phyloP scores from a whole-genome alignment of 108 stramenopile species.

The Fragilaria radians region DNA sequence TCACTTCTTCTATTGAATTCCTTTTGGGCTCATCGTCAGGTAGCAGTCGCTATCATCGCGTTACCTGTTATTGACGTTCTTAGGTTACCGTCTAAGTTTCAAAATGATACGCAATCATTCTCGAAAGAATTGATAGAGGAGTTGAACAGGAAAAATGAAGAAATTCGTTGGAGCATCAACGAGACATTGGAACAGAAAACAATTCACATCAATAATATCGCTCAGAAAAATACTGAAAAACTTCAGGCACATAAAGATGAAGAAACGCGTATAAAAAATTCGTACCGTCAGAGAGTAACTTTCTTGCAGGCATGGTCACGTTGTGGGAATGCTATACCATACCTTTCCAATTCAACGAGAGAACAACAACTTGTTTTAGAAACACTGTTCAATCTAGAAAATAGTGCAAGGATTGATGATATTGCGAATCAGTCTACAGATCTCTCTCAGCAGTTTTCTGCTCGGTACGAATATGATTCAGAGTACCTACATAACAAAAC shows the following conservation, averaged over 20 bases:
- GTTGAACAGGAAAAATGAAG: background rate
- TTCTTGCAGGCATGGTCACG: background rate
- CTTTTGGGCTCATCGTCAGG: background rate
- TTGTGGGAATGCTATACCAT: background rate
- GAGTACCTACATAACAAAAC: background rate
- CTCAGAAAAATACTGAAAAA: background rate
- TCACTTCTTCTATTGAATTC: background rate
- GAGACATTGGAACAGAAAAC: background rate
- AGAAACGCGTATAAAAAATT: background rate
- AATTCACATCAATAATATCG: background rate
- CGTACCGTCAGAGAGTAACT: background rate
- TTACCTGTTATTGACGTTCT: background rate
- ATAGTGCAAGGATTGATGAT: background rate
- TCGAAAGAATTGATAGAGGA: background rate
- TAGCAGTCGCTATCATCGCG: background rate
- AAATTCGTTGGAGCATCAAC: background rate
- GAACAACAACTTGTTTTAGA: background rate
- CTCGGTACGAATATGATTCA: background rate
- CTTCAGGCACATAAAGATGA: background rate
- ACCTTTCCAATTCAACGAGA: background rate
- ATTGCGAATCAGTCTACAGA: background rate
- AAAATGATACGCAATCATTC: background rate
- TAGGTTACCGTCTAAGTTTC: background rate
- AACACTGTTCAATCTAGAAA: background rate
- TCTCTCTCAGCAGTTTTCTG: background rate